Base-by-base conservation (phyloP, 495 filamentous ascomycete species). In the Paragyromitra xinjiangensis region DNA sequence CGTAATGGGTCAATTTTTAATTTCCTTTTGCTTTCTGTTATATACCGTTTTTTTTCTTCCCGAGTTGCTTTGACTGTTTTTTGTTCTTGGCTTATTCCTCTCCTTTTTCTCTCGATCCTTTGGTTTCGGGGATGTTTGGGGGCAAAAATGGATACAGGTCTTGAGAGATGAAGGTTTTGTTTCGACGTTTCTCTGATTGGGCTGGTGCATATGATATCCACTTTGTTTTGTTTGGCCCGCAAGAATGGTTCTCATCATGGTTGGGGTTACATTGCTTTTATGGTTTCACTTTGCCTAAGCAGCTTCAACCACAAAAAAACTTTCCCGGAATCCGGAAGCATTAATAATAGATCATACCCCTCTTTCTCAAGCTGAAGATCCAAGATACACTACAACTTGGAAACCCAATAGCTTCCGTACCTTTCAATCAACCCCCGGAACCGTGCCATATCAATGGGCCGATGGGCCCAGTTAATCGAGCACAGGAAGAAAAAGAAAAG, bases 401-500 rank as follows among this genome's bases (percentile, higher is more conserved):
- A 50, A 73, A 66, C 22, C 71, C 68, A 76, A 73, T 76, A 64
- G 65, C 34, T 65, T 42, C 50, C 45, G 58, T 76, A 75, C 72
- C 65, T 55, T 75, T 29, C 64, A 14, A 39, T 65, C 37, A 48
- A 44, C 26, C 50, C 19, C 59, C 48, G 45, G 45, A 64, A 64
- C 58, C 58, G n/a, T 71, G 69, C 14, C 19, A 64, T 65, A 44
- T 72, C 37, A 55, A 65, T 66, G 44, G 40, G 61, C 69, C 59
- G 69, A 44, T 64, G 58, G 63, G 42, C 42, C 63, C 29, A 71
- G 56, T 14, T 19, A 71, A 55, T 58, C 68, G 14, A 37, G 42
- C 29, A 40, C 26, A 40, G 2, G 50, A 58, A 58, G 56, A 59
- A 73, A 42, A 77, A 58, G 24, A 65, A 67, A 77, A 73, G 45